phyloP scores from a whole-genome alignment of 345 rosid species.

The Anacardium occidentale region DNA sequence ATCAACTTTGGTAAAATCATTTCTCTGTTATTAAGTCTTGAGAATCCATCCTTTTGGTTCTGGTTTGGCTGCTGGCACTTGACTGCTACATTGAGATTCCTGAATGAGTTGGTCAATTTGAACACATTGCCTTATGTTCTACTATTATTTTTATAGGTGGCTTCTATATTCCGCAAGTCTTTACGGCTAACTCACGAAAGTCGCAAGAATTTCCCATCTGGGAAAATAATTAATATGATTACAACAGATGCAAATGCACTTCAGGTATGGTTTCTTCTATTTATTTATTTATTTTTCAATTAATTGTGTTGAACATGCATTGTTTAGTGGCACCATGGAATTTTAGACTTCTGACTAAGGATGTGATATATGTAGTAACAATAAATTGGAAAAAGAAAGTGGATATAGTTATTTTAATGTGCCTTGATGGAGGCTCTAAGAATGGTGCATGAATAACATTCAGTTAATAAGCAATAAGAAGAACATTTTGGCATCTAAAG shows the following conservation, averaged over 20 bases:
- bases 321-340: too few relatives aligned
- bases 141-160: slow-evolving; percentile 51
- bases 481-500: too few relatives aligned
- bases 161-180: slow-evolving; percentile 89
- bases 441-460: too few relatives aligned
- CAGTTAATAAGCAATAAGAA: too few relatives aligned
- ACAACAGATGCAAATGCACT: slow-evolving; percentile 91
- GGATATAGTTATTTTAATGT: background rate
- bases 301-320: too few relatives aligned
- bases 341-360: background rate
- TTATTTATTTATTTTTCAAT: too few relatives aligned
- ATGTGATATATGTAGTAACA: background rate
- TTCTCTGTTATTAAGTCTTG: slow-evolving; percentile 19
- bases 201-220: slow-evolving; percentile 81
- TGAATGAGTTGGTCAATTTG: slow-evolving; percentile 10
- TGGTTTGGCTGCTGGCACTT: background rate
- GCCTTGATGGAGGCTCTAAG: background rate
- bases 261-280: slow-evolving; percentile 48
- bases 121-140: slow-evolving; percentile 7
- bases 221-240: slow-evolving; percentile 92
- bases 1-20: slow-evolving; percentile 76
- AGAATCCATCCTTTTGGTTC: background rate
- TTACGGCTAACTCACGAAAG: slow-evolving; percentile 80
- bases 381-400: background rate
- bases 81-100: background rate